Conservation (phyloP, 371 early-diverging fungal genomes). For the Cokeromyces recurvatus region DNA sequence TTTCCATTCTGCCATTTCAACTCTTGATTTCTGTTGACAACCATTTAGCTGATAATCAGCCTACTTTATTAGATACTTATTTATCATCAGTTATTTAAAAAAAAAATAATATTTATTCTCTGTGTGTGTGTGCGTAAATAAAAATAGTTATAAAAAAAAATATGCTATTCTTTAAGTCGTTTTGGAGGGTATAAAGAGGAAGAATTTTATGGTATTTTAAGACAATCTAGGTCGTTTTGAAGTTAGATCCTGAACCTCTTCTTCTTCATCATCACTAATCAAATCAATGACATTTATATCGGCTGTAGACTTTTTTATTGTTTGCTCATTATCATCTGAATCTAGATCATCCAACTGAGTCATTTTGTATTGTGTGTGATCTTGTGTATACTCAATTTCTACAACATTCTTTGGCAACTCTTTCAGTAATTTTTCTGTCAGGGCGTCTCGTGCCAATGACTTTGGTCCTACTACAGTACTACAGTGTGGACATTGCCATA, state of each 20-base stretch:
- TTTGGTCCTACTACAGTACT: slow-evolving; percentile 15
- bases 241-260: too few relatives aligned
- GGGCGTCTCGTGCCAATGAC: slow-evolving; percentile 20
- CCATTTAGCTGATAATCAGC: neutral
- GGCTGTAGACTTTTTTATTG: neutral
- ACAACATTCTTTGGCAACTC: slow-evolving; percentile 18
- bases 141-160: too few relatives aligned
- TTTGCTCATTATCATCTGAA: slow-evolving; percentile 11
- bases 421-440: slow-evolving; percentile 19
- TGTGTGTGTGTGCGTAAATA: too few relatives aligned
- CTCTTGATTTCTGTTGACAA: slow-evolving; percentile 15
- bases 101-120: neutral
- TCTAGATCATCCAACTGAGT: slow-evolving; percentile 24
- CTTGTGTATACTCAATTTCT: slow-evolving; percentile 24
- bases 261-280: slow-evolving; percentile 31
- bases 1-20: slow-evolving; percentile 16
- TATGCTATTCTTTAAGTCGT: too few relatives aligned
- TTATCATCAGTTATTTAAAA: slow-evolving; percentile 2
- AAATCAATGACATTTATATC: slow-evolving; percentile 28
- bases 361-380: slow-evolving; percentile 15
- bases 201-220: too few relatives aligned
- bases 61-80: slow-evolving; percentile 14
- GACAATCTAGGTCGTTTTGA: too few relatives aligned
- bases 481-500: slow-evolving; percentile 40
- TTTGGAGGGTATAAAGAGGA: too few relatives aligned